Percentiles rank a stretch among this genome's conserved stretches.
phyloP scores from a whole-genome alignment of 768 basidiomycete species.

The Pleurotus sapidus region DNA sequence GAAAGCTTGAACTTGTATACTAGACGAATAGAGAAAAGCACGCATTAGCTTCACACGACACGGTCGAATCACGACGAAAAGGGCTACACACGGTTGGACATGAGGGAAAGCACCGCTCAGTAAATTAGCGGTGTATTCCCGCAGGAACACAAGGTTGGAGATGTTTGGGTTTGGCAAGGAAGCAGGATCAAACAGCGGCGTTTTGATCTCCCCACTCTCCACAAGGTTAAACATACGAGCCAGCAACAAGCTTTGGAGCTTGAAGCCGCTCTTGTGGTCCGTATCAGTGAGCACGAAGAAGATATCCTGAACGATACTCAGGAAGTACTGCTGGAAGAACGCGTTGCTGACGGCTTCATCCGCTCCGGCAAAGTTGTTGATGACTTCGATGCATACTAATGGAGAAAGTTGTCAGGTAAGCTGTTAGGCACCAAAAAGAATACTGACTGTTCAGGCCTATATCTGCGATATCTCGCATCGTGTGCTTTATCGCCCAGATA shows the following conservation, averaged over 20 bases:
- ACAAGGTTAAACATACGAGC: conserved; percentile 93
- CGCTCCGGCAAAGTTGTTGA: conserved; percentile 89
- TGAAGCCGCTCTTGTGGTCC: conserved; percentile 99
- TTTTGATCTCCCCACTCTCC: conserved; percentile 73
- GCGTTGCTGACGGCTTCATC: conserved; percentile 78
- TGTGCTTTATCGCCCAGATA: conserved; percentile 99
- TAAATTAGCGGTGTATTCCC: conserved; percentile 83
- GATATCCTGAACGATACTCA: conserved; percentile 90
- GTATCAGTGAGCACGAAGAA: conserved; percentile 98
- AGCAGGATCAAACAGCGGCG: conserved; percentile 82
- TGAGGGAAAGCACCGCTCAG: conserved; percentile 91
- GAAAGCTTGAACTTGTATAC: conserved; percentile 69
- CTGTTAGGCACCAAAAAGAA: conserved; percentile 11
- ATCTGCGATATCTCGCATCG: conserved; percentile 97
- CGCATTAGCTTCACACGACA: no score
- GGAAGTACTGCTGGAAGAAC: conserved; percentile 96
- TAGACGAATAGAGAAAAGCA: conserved; percentile 21
- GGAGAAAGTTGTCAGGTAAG: not conserved
- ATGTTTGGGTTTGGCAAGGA: conserved; percentile 67
- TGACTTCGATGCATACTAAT: conserved; percentile 86
- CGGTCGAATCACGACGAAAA: no score
- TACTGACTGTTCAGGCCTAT: conserved; percentile 74
- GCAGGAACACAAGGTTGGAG: conserved; percentile 77
- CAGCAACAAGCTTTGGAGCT: conserved; percentile 87
- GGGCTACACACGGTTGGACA: conserved; percentile 66